Evolutionary conservation across 768 basidiomycete species (phyloP).

Genomic region (Kwoniella dejecticola): DNA sequence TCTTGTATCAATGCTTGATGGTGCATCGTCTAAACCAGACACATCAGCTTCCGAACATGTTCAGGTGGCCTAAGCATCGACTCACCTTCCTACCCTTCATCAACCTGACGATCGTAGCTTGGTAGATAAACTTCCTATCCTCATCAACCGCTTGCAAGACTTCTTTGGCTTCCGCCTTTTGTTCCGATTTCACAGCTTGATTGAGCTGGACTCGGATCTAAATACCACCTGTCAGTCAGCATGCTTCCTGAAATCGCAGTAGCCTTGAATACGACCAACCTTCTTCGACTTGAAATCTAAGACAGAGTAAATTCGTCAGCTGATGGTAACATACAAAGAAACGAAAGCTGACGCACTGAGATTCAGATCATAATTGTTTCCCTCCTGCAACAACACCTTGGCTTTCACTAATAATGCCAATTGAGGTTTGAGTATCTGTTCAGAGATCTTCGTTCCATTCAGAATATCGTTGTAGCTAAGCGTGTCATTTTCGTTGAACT

Average conservation of each 20-base stretch:
- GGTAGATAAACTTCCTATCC: conserved; percentile 94
- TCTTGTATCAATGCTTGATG: conserved; percentile 56
- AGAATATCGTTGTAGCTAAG: conserved; percentile 77
- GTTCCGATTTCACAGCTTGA: conserved; percentile 89
- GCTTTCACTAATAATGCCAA: conserved; percentile 74
- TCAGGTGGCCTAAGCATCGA: not conserved
- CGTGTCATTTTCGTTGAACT: conserved; percentile 90
- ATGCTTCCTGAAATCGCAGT: too few relatives aligned
- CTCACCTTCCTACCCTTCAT: conserved; percentile 57
- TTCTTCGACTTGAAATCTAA: conserved; percentile 89
- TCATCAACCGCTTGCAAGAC: conserved; percentile 94
- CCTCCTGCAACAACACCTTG: conserved; percentile 85
- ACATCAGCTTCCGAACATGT: not conserved
- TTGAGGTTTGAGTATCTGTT: conserved; percentile 62
- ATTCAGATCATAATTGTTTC: conserved; percentile 87
- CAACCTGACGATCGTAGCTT: conserved; percentile 83
- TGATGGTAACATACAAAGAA: not conserved
- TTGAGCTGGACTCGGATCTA: conserved; percentile 84
- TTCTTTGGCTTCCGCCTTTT: conserved; percentile 84
- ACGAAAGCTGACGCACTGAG: conserved; percentile 60
- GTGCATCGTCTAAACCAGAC: conserved; percentile 49
- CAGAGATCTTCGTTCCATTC: conserved; percentile 69
- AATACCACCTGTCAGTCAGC: conserved; percentile 1
- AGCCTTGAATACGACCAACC: conserved; percentile 31
- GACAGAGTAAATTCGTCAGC: not conserved